Conservation (phyloP, 257 asterid genomes). For the Ehretia macrophylla region DNA sequence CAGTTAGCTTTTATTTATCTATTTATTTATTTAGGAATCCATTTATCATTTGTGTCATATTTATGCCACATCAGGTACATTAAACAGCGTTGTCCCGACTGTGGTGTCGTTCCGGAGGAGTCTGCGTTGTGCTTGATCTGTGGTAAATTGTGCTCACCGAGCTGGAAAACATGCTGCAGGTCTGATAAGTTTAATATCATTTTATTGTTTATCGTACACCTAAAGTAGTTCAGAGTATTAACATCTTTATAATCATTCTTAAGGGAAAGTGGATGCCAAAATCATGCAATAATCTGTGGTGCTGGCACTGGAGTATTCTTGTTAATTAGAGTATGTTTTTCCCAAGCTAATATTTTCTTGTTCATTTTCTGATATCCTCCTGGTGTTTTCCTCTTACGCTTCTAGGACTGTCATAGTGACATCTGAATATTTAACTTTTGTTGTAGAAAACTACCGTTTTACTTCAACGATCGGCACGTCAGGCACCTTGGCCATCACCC, state of each 20-base stretch:
- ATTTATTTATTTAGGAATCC: conserved; percentile 5
- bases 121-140: conserved; percentile 91
- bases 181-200: conserved; percentile 40
- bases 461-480: conserved; percentile 92
- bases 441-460: conserved; percentile 78
- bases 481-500: conserved; percentile 98
- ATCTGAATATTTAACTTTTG: conserved; percentile 4
- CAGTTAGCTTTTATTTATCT: conserved; percentile 4
- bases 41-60: conserved; percentile 14
- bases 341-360: neutral
- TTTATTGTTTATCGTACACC: conserved; percentile 1
- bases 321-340: conserved; percentile 66
- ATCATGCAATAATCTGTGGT: conserved; percentile 82
- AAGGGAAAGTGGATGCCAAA: conserved; percentile 73
- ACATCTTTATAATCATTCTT: conserved; percentile 20
- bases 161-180: conserved; percentile 96
- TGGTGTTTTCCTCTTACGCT: neutral
- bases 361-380: conserved; percentile 1
- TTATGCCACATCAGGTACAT: conserved; percentile 55
- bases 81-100: conserved; percentile 70
- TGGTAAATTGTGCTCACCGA: conserved; percentile 91
- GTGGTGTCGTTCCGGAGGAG: conserved; percentile 66
- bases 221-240: conserved; percentile 6
- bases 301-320: conserved; percentile 96
- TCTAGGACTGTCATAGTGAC: neutral